Evolutionary conservation across 2,329 filamentous ascomycete species (phyloP).

Genomic region (Fusarium lateritium): DNA sequence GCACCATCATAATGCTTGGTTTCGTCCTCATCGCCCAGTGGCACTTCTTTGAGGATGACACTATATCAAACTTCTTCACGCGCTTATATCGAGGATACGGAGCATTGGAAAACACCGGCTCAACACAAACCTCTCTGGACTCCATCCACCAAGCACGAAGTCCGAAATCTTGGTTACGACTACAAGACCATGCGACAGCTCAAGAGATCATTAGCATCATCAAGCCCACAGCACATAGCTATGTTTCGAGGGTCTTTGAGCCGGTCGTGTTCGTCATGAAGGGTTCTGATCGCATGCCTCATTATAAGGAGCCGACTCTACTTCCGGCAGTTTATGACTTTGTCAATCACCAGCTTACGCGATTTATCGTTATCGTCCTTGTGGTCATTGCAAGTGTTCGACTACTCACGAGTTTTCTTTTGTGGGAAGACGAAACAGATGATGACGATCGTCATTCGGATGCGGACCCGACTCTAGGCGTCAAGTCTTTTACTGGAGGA

Average conservation of each 20-base stretch:
- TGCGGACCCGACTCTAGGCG: slow-evolving; percentile 66
- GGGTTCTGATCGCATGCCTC: slow-evolving; percentile 75
- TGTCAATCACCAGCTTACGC: slow-evolving; percentile 69
- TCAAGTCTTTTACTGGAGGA: slow-evolving; percentile 72
- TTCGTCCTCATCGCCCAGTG: slow-evolving; percentile 82
- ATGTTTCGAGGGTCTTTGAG: slow-evolving; percentile 81
- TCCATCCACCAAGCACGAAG: slow-evolving; percentile 81
- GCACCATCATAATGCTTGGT: slow-evolving; percentile 79
- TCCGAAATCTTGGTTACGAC: slow-evolving; percentile 81
- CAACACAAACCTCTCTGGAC: slow-evolving; percentile 59
- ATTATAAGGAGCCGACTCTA: slow-evolving; percentile 56
- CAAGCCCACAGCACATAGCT: slow-evolving; percentile 79
- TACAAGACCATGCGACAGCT: slow-evolving; percentile 85
- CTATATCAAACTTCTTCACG: slow-evolving; percentile 53
- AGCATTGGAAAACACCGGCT: slow-evolving; percentile 46
- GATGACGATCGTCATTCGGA: slow-evolving; percentile 63
- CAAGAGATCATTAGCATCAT: slow-evolving; percentile 82
- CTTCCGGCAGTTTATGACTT: slow-evolving; percentile 73
- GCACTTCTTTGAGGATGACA: slow-evolving; percentile 79
- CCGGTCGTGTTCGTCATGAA: slow-evolving; percentile 81
- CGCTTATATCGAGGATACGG: slow-evolving; percentile 43
- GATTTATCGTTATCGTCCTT: slow-evolving; percentile 74
- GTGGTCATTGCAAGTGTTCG: slow-evolving; percentile 75
- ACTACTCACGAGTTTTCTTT: slow-evolving; percentile 80
- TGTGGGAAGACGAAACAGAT: slow-evolving; percentile 73